Evolutionary conservation across 2,329 filamentous ascomycete species (phyloP), one percentile per base, ranked within the genome.

Genomic region (Pleoardoris graminearum): DNA sequence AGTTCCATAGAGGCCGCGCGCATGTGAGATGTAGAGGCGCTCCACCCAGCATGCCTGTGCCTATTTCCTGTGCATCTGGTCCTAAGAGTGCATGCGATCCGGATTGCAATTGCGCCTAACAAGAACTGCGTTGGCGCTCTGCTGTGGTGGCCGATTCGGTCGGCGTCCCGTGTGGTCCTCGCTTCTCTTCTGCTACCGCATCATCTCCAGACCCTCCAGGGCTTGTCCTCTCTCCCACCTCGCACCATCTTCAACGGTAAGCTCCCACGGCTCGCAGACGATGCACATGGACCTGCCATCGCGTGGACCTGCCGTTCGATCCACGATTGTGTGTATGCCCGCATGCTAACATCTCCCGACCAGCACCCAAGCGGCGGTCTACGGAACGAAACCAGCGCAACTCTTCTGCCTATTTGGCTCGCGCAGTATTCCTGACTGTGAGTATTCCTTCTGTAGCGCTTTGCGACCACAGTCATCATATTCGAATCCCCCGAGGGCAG

Each of bases 301-400:
- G 54, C 48, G 53, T 54, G 44, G 57, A 54, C 48, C 48, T 50
- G 42, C 47, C 22, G 48, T 37, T 45, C 48, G 46, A 52, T 59
- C 53, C 36, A 47, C 58, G 47, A 38, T 47, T 35, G 53, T 54
- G 32, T 63, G 63, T 60, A 60, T 65, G 61, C 58, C 47, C 51
- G 54, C 50, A 60, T 60, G 60, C 69, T 72, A 55, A 71, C 70
- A 19, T 47, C 33, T 58, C 62, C 60, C 56, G 48, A 63, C 58
- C 59, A 58, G 51, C 68, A 69, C 59, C 62, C 30, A 56, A 63
- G 64, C 69, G 69, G 70, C 68, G 68, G 65, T 64, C 66, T 60
- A 70, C 69, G 68, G 66, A 69, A 67, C 54, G 32, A 65, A 68
- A 65, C 61, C 66, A 67, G 58, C 61, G 56, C 63, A 59, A 63